A percentile compares a stretch with the other conserved stretches of the same genome.
Evolutionary conservation across 2,329 filamentous ascomycete genomes (phyloP).

Genomic region (Epichloe sibirici): DNA sequence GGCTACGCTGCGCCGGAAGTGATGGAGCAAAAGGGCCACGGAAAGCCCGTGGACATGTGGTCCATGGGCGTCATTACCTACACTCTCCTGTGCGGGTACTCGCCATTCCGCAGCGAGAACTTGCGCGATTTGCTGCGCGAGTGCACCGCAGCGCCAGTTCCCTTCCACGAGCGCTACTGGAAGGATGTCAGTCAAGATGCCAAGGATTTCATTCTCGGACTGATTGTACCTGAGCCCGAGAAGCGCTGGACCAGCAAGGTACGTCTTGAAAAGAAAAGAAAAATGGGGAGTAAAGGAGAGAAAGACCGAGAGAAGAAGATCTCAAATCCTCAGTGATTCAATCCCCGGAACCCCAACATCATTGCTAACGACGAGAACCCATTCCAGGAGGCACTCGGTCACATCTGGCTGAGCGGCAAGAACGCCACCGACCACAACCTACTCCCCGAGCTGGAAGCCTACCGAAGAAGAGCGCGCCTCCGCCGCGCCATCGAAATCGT

Average conservation of each 20-base stretch:
- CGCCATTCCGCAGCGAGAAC: constrained; percentile 92
- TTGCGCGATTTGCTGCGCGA: constrained; percentile 89
- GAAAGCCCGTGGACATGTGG: constrained; percentile 99
- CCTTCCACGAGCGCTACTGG: constrained; percentile 98
- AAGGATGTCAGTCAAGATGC: constrained; percentile 91
- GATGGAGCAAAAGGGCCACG: constrained; percentile 95
- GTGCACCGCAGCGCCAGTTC: constrained; percentile 68
- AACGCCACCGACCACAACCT: constrained; percentile 92
- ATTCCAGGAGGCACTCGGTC: constrained; percentile 58
- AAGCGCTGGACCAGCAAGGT: constrained; percentile 69
- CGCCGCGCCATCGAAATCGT: constrained; percentile 90
- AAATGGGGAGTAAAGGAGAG: not conserved
- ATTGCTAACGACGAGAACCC: not conserved
- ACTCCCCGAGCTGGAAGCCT: constrained; percentile 80
- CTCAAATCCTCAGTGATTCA: too few species aligned
- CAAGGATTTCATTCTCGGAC: constrained; percentile 79
- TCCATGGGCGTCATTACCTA: constrained; percentile 98
- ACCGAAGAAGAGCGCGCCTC: constrained; percentile 84
- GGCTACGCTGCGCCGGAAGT: constrained; percentile 96
- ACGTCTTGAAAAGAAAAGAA: constrained; percentile 16
- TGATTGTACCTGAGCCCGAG: constrained; percentile 68
- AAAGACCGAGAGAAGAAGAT: not conserved
- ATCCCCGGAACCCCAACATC: not conserved
- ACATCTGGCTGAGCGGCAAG: constrained; percentile 83
- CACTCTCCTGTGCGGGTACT: constrained; percentile 94